phyloP scores from a whole-genome alignment of 2,329 filamentous ascomycete genomes.

The Sarocladium oryzae region DNA sequence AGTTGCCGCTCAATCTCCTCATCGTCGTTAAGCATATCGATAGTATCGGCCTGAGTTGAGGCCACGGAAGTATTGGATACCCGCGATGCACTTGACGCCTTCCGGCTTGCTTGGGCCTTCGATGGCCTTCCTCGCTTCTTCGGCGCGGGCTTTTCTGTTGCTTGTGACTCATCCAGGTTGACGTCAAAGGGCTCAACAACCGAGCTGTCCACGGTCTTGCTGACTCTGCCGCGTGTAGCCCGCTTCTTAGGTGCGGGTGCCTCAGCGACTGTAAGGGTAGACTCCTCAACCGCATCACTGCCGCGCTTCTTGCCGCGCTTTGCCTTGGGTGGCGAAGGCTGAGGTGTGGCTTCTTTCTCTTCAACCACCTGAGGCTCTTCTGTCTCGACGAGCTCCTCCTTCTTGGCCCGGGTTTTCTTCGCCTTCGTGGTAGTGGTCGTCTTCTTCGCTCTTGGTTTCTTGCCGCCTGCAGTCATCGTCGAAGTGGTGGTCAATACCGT shows the following conservation, averaged over 20 bases:
- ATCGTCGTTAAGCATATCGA: conserved; percentile 33
- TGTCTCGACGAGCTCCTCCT: conserved; percentile 46
- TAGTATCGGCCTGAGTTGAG: conserved; percentile 21
- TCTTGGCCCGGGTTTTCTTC: conserved; percentile 36
- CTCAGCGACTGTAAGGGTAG: conserved; percentile 33
- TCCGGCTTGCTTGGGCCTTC: conserved; percentile 27
- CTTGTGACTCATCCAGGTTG: conserved; percentile 12
- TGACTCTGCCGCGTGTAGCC: conserved; percentile 43
- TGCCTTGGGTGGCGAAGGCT: conserved; percentile 31
- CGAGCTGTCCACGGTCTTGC: conserved; percentile 34
- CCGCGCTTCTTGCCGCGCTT: conserved; percentile 54
- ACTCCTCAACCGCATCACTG: conserved; percentile 53
- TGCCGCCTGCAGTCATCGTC: conserved; percentile 50
- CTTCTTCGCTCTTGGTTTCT: conserved; percentile 55
- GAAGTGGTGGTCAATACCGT: conserved; percentile 54
- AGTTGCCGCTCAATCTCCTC: conserved; percentile 61
- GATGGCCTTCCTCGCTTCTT: conserved; percentile 41
- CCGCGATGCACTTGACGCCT: conserved; percentile 39
- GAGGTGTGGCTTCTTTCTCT: conserved; percentile 24
- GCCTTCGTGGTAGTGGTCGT: conserved; percentile 37
- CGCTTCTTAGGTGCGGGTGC: conserved; percentile 54
- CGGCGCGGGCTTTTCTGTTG: conserved; percentile 22
- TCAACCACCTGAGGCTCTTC: conserved; percentile 18
- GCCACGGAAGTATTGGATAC: conserved; percentile 45
- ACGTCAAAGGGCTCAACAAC: conserved; percentile 32